Base-by-base conservation (phyloP, 371 early-diverging fungal species). In the Apophysomyces sp. region DNA sequence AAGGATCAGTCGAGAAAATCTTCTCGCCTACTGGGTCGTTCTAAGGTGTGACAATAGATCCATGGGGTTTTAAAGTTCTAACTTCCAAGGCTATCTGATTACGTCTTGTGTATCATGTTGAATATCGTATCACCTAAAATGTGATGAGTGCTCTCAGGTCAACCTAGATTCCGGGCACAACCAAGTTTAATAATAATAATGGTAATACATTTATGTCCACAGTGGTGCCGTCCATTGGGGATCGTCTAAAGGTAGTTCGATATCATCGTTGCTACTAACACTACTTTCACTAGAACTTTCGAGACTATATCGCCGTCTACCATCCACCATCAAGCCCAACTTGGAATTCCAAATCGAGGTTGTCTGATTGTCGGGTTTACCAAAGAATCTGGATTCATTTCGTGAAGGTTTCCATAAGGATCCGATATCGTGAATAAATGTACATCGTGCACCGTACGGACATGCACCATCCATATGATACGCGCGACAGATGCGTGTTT, bases 381-480 rank as follows among this genome's bases (percentile, higher is more conserved):
- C 24, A 28, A 65, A 65, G 37, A 65, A 65, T 13, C 66, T 61
- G 12, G 66, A 66, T 16, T 66, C 66, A 16, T 39, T 66, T 27
- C 66, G 36, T 6, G 60, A n/a, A 13, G 66, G 66, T 44, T 44
- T 44, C 49, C 49, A 44, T 16, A 44, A 44, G 9, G 49, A 21
- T 21, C 49, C 59, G 9, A 54, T 60, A 24, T 60, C 55, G 66
- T 98, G 98, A 18, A 94, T 92, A 80, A 95, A 98, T 56, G 95
- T 94, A 74, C 98, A 98, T 57, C 92, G 92, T 28, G 82, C 82
- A 5, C 93, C 95, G 74, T 96, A 98, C 2, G 89, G 88, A 74
- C 98, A 98, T 21, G 76, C 73, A n/a, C 95, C 96, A 21, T 85
- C 84, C 60, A 89, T 89, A 77, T 91, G 90, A 79, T 86, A 95